Evolutionary conservation across 306 rosid species (phyloP), one percentile per base, ranked within the genome.

Genomic region (Canavalia gladiata): DNA sequence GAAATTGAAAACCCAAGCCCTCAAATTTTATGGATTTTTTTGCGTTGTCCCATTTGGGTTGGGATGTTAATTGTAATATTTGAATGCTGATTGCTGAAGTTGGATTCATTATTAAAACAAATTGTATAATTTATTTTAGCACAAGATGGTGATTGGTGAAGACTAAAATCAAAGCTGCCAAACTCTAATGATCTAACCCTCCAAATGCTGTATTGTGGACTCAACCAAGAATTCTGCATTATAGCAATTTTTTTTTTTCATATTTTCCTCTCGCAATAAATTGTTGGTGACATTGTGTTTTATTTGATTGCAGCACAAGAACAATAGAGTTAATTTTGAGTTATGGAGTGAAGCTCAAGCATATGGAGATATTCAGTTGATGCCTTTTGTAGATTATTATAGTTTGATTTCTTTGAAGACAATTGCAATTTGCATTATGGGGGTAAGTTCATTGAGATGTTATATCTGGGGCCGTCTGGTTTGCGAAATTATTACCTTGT

Each of bases 341-440:
- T 85, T 95, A 34, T 93, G 97, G 97, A 92, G 81, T 64, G 99
- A 95, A 87, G 97, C 95, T 78, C 92, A 89, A 84, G 94, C 90
- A 1, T 95, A 89, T 82, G 97, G 97, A 71, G 99, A 95, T 85
- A 88, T 93, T 75, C 97, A 91, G 52, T 78, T 95, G 77, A 88
- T 95, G 97, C 99, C 99, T 43, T 95, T 91, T 85, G 95, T 95
- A 65, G 99, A 95, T 85, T 93, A 93, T 81, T 95, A 95, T 86
- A 89, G 94, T 88, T 79, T 95, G 83, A 91, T 95, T 77, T 85
- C 95, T 60, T 89, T 91, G 84, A 95, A 95, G 84, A 95, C 99
- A 58, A 82, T 95, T 62, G 99, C 97, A 47, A 89, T 93, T 55
- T 95, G 97, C 89, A 90, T 89, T 65, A 75, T 93, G 82, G 99